phyloP scores from a whole-genome alignment of 192 early-diverging fungal genomes.

The Pecoramyces ruminantium region DNA sequence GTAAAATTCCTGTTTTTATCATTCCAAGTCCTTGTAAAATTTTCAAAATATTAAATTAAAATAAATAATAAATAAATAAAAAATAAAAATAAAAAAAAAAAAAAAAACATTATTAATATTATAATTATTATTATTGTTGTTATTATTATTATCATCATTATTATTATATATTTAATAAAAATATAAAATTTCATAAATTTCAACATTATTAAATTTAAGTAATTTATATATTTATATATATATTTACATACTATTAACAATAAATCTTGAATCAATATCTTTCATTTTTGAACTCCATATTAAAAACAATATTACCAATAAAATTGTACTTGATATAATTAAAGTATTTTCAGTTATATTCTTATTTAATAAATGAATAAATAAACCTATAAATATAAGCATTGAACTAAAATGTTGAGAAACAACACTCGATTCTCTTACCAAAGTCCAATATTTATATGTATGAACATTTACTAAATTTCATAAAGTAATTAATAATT shows the following conservation, averaged over 20 bases:
- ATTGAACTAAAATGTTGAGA: conserved; percentile 75
- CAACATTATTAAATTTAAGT: too few relatives aligned
- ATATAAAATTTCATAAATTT: too few relatives aligned
- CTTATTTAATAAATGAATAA: conserved; percentile 50
- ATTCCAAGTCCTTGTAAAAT: conserved; percentile 8
- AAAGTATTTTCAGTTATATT: conserved; percentile 33
- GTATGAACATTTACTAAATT: conserved; percentile 56
- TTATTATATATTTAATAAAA: too few relatives aligned
- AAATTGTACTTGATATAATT: conserved; percentile 11
- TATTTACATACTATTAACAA: neutral
- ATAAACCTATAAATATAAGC: conserved; percentile 75
- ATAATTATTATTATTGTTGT: neutral
- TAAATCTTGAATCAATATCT: neutral
- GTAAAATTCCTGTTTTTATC: conserved; percentile 46
- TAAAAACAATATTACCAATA: neutral
- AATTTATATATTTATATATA: neutral
- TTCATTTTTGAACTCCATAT: neutral
- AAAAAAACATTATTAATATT: too few relatives aligned
- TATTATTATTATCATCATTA: too few relatives aligned
- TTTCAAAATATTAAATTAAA: too few relatives aligned
- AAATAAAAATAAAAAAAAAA: too few relatives aligned
- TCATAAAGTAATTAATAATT: too few relatives aligned
- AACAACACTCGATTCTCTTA: conserved; percentile 53
- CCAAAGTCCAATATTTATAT: conserved; percentile 68
- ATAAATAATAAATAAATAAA: too few relatives aligned